Conservation (phyloP, 306 rosid genomes). For the Inga leiocalycina region DNA sequence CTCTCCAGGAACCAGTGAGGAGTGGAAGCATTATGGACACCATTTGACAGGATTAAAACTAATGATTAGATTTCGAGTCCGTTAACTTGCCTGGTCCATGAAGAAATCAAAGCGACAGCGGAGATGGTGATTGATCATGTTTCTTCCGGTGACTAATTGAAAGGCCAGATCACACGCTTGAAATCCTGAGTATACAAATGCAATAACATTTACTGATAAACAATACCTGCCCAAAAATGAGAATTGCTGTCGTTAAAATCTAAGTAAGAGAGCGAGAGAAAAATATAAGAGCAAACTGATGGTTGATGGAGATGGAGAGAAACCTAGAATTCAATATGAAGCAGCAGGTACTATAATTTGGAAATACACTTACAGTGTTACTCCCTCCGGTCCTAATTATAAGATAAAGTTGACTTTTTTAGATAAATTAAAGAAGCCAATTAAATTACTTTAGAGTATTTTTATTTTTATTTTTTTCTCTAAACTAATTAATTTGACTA, state of each 20-base stretch:
- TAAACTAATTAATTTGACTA: no score
- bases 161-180: conserved; percentile 65
- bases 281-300: neutral
- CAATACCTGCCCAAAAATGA: conserved; percentile 71
- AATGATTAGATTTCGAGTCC: neutral
- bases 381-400: no score
- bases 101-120: conserved; percentile 79
- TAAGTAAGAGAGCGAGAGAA: neutral
- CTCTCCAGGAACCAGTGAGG: neutral
- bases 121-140: conserved; percentile 53
- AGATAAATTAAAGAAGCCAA: no score
- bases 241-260: conserved; percentile 4
- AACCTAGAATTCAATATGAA: neutral
- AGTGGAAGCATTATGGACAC: neutral
- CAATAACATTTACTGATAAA: conserved; percentile 77
- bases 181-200: conserved; percentile 69
- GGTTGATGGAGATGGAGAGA: neutral
- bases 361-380: neutral
- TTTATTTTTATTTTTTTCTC: no score
- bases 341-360: neutral
- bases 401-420: no score
- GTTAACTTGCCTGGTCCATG: conserved; percentile 90
- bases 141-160: conserved; percentile 48
- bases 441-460: no score
- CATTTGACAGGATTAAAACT: neutral